Percentiles rank a stretch among this genome's conserved stretches.
phyloP scores from a whole-genome alignment of 768 basidiomycete genomes.

The Royoungia palumana region DNA sequence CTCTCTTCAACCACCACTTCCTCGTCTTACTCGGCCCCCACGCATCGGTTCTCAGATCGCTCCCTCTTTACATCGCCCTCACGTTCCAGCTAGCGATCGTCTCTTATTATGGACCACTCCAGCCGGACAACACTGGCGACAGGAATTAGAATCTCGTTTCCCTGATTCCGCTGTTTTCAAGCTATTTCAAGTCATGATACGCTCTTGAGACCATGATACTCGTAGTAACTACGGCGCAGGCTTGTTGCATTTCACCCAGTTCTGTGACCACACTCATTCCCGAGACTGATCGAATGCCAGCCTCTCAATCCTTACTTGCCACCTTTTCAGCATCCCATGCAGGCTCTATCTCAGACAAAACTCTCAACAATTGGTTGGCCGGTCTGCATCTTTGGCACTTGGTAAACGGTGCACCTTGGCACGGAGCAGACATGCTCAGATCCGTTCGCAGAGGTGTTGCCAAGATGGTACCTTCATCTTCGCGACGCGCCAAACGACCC shows the following conservation, averaged over 20 bases:
- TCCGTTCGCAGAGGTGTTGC: too few relatives aligned
- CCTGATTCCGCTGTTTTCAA: too few relatives aligned
- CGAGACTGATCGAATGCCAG: constrained; percentile 10
- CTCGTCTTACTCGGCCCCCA: too few relatives aligned
- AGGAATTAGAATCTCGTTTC: too few relatives aligned
- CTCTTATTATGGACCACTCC: too few relatives aligned
- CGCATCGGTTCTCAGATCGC: too few relatives aligned
- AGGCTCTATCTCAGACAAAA: constrained; percentile 12
- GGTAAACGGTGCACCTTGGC: background rate
- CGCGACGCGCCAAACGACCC: too few relatives aligned
- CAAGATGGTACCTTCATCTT: too few relatives aligned
- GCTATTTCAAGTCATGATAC: background rate
- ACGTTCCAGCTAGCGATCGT: too few relatives aligned
- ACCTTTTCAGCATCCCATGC: constrained; percentile 24
- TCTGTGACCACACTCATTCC: constrained; percentile 35
- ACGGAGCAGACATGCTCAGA: background rate
- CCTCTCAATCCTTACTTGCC: constrained; percentile 26
- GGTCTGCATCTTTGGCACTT: constrained; percentile 37
- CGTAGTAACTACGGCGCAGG: background rate
- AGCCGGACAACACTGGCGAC: too few relatives aligned
- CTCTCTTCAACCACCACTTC: too few relatives aligned
- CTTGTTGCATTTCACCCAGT: constrained; percentile 32
- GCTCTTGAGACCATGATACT: background rate
- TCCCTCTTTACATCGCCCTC: too few relatives aligned
- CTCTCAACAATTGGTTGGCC: constrained; percentile 34